Percentiles rank a stretch among this genome's conserved stretches.
Conservation (phyloP, 148 eudicot species). For the Heliosperma pusillum region DNA sequence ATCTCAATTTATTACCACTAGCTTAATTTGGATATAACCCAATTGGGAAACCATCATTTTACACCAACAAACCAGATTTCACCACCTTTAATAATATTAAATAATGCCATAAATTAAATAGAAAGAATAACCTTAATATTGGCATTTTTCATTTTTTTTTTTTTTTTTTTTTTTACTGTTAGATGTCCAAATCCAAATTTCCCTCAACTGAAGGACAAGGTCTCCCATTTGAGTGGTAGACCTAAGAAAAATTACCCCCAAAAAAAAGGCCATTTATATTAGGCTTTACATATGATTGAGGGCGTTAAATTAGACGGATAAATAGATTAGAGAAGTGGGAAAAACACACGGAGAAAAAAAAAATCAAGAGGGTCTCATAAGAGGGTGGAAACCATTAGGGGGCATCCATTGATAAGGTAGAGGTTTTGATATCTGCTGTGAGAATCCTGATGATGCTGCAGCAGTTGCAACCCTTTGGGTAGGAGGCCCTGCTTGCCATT, state of each 20-base stretch:
- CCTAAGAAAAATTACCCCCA: neutral
- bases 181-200: slow-evolving; percentile 20
- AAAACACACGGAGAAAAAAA: neutral
- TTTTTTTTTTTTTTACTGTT: slow-evolving; percentile 16
- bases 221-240: neutral
- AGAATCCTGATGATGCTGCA: slow-evolving; percentile 99
- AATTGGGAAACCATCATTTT: slow-evolving; percentile 6
- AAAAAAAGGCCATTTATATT: slow-evolving; percentile 19
- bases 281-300: slow-evolving; percentile 30
- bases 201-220: slow-evolving; percentile 3
- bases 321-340: neutral
- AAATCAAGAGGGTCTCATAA: slow-evolving; percentile 48
- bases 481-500: slow-evolving; percentile 30
- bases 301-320: slow-evolving; percentile 8
- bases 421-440: slow-evolving; percentile 52
- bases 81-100: neutral
- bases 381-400: slow-evolving; percentile 52
- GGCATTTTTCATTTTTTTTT: slow-evolving; percentile 12
- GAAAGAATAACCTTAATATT: slow-evolving; percentile 4
- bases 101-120: neutral
- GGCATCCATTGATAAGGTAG: slow-evolving; percentile 45
- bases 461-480: slow-evolving; percentile 60
- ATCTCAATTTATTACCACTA: neutral
- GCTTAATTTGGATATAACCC: neutral
- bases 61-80: neutral